Percentiles rank a stretch among this genome's conserved stretches.
These are phyloP conservation scores for Chaetomium olivaceum DNA, from an alignment of 2,329 filamentous ascomycete species.

Conservation along the genomic window DNA sequence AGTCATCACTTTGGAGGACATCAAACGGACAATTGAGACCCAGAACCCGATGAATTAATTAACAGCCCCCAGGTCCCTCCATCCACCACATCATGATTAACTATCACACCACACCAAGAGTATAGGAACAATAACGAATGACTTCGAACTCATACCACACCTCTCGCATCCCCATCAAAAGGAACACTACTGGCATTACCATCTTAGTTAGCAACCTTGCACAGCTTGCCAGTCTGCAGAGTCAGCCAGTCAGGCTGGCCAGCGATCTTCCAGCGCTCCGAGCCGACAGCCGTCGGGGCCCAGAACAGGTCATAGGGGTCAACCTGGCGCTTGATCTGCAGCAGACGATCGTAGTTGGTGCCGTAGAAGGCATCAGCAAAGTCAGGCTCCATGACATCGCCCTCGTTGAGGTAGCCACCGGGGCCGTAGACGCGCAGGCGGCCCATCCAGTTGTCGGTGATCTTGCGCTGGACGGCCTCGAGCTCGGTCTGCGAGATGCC, in stretches of 20 bases:
- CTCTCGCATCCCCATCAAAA: not conserved
- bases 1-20: too few relatives aligned
- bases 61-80: not conserved
- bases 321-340: conserved; percentile 28
- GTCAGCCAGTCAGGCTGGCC: conserved; percentile 27
- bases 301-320: conserved; percentile 31
- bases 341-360: conserved; percentile 28
- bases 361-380: conserved; percentile 29
- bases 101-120: not conserved
- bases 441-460: conserved; percentile 39
- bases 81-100: not conserved
- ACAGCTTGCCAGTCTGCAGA: conserved; percentile 30
- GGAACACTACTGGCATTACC: not conserved
- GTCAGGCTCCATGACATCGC: conserved; percentile 29
- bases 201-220: conserved; percentile 25
- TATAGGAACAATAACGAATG: not conserved
- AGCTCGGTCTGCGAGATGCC: conserved; percentile 20
- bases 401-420: conserved; percentile 31
- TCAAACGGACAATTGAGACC: not conserved
- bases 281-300: conserved; percentile 30
- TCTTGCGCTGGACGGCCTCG: conserved; percentile 30
- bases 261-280: conserved; percentile 28
- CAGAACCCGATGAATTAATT: not conserved
- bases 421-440: conserved; percentile 19
- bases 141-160: not conserved